Percentiles rank a stretch among this genome's conserved stretches.
These are phyloP conservation scores for Brassica balearica DNA, from an alignment of 441 rosid genomes.

Conservation along the genomic window DNA sequence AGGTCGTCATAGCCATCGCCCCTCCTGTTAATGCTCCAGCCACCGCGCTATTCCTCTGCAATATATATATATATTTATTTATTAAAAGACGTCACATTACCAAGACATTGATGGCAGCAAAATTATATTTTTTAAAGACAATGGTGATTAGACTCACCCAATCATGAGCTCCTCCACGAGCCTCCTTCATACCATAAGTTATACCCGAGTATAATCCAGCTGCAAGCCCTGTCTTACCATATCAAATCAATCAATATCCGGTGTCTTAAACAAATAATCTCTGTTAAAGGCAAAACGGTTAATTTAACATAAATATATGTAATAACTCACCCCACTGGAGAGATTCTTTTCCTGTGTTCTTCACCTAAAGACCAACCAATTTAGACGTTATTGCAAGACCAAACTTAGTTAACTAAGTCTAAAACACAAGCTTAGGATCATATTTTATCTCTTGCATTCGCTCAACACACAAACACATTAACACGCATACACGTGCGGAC, in stretches of 20 bases:
- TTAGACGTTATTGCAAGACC: neutral
- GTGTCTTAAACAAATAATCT: neutral
- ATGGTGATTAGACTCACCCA: slow-evolving; percentile 58
- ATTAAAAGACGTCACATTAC: neutral
- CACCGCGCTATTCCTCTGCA: slow-evolving; percentile 81
- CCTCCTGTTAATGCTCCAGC: slow-evolving; percentile 91
- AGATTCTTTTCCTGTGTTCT: slow-evolving; percentile 88
- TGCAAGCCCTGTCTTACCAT: slow-evolving; percentile 65
- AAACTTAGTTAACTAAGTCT: neutral
- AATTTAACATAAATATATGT: neutral
- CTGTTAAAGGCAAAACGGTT: neutral
- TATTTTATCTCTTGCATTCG: neutral
- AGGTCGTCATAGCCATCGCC: slow-evolving; percentile 77
- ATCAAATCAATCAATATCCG: neutral
- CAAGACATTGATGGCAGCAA: neutral
- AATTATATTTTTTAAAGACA: neutral
- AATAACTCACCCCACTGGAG: slow-evolving; percentile 83
- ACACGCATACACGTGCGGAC: neutral
- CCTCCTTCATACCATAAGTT: slow-evolving; percentile 84
- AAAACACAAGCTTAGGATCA: neutral
- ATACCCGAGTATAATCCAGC: slow-evolving; percentile 91
- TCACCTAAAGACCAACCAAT: slow-evolving; percentile 60
- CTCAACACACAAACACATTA: neutral
- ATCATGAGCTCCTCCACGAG: slow-evolving; percentile 82
- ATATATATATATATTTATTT: neutral